Percentiles rank a stretch among this genome's conserved stretches.
Conservation (phyloP, 73 alveolate species). For the Diophrys sp. region DNA sequence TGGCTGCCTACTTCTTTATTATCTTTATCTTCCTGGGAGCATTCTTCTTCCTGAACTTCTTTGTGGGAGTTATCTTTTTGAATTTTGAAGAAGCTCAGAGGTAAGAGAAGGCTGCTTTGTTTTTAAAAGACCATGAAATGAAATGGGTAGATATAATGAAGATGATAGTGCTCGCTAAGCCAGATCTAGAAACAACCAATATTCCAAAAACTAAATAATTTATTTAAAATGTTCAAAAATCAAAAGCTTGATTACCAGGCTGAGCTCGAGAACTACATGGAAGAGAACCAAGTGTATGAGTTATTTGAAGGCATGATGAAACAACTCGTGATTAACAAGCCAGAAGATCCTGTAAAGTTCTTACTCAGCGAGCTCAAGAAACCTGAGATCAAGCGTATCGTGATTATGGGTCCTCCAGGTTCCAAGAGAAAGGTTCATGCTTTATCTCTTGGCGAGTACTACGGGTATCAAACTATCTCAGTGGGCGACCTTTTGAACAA, state of each 20-base stretch:
- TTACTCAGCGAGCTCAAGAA: slow-evolving; percentile 71
- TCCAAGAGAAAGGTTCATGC: slow-evolving; percentile 82
- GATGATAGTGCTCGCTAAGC: slow-evolving; percentile 54
- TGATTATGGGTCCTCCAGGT: slow-evolving; percentile 96
- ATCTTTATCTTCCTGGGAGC: slow-evolving; percentile 45
- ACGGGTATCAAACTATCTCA: slow-evolving; percentile 67
- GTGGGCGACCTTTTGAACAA: slow-evolving; percentile 84
- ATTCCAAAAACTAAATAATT: no score
- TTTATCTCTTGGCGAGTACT: slow-evolving; percentile 71
- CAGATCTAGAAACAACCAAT: no score
- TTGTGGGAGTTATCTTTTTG: slow-evolving; percentile 55
- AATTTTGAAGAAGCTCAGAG: slow-evolving; percentile 58
- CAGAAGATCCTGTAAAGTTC: slow-evolving; percentile 91
- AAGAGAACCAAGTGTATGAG: slow-evolving; percentile 90
- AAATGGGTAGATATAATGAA: slow-evolving; percentile 63
- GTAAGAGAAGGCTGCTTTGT: slow-evolving; percentile 40
- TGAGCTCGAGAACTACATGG: slow-evolving; percentile 89
- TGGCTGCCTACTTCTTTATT: slow-evolving; percentile 51
- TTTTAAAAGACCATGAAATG: slow-evolving; percentile 29
- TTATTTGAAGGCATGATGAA: slow-evolving; percentile 92
- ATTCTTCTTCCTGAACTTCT: slow-evolving; percentile 56
- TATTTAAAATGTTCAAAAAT: background rate
- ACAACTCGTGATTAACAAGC: slow-evolving; percentile 80
- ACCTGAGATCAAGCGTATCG: slow-evolving; percentile 78
- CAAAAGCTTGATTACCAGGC: slow-evolving; percentile 60